phyloP scores from a whole-genome alignment of 225 moss, liverwort and hornwort species.

The Thuidium tamariscinum region DNA sequence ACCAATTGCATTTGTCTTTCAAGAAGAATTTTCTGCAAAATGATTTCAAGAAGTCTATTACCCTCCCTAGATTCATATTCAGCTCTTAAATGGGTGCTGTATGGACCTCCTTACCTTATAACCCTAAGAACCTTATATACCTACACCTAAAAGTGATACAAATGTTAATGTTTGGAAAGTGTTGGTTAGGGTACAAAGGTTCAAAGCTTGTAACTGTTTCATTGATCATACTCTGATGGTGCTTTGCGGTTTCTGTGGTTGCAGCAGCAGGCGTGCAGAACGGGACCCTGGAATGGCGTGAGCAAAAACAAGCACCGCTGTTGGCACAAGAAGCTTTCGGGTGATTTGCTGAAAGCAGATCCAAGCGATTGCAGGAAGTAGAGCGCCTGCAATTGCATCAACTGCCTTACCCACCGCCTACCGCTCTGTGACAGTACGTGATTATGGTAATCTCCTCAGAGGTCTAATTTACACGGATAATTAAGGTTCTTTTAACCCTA shows the following conservation, averaged over 20 bases:
- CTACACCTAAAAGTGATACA: not conserved
- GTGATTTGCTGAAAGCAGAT: not conserved
- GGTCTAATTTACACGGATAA: not conserved
- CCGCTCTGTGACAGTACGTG: slow-evolving; percentile 15
- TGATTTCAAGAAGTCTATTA: not conserved
- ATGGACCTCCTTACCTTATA: not conserved
- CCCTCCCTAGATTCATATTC: not conserved
- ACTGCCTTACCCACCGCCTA: slow-evolving; percentile 27
- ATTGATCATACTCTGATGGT: not conserved
- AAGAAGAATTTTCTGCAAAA: not conserved
- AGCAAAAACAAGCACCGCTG: not conserved
- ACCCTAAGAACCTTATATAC: too few relatives aligned
- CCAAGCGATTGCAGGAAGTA: not conserved
- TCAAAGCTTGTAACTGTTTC: not conserved
- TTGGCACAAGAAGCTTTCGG: not conserved
- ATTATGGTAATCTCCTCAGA: not conserved
- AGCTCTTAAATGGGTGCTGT: not conserved
- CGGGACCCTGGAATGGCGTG: not conserved
- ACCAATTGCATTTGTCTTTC: not conserved
- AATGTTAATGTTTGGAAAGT: not conserved
- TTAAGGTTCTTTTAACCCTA: not conserved
- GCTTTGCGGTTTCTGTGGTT: not conserved
- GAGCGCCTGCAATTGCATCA: slow-evolving; percentile 5
- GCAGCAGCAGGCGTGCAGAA: not conserved
- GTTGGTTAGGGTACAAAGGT: not conserved